Percentiles rank a stretch among this genome's conserved stretches.
Conservation (phyloP, 768 basidiomycete species). For the Lactarius indigo region DNA sequence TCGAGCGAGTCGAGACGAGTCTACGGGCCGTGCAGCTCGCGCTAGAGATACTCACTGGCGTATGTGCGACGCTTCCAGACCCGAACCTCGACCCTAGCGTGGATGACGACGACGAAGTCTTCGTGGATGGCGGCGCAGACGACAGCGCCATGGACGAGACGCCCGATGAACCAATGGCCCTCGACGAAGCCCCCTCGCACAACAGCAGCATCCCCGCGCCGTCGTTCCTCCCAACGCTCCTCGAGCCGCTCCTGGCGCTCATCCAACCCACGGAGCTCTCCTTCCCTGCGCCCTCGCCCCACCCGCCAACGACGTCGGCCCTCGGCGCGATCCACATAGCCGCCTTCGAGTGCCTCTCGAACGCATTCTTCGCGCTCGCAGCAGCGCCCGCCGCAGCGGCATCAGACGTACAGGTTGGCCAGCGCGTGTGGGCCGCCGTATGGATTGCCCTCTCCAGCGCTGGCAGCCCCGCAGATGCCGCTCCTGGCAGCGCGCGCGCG, state of each 20-base stretch:
- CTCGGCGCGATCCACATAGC: conserved; percentile 80
- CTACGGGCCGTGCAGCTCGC: conserved; percentile 75
- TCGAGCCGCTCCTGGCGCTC: conserved; percentile 63
- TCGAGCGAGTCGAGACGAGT: conserved; percentile 68
- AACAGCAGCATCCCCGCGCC: conserved; percentile 24
- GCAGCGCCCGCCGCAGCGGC: conserved; percentile 41
- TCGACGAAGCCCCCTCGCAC: conserved; percentile 25
- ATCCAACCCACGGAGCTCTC: conserved; percentile 76
- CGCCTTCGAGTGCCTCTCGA: conserved; percentile 87
- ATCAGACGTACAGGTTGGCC: conserved; percentile 48
- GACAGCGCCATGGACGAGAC: conserved; percentile 35
- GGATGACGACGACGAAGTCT: conserved; percentile 38
- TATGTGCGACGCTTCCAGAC: conserved; percentile 86
- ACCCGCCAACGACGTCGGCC: conserved; percentile 86
- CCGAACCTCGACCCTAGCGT: conserved; percentile 46
- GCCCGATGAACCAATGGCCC: conserved; percentile 29
- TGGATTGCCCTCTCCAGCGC: conserved; percentile 61
- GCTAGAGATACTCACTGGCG: conserved; percentile 84
- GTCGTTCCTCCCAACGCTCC: conserved; percentile 57
- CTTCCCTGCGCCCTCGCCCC: conserved; percentile 70
- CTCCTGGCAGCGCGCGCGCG: conserved; percentile 57
- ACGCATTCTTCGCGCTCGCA: conserved; percentile 75
- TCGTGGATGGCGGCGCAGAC: conserved; percentile 44
- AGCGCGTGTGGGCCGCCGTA: conserved; percentile 57
- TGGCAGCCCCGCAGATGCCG: conserved; percentile 54